These are phyloP conservation scores for Fusarium scirpi DNA, from an alignment of 2,329 filamentous ascomycete genomes.

Conservation along the genomic window DNA sequence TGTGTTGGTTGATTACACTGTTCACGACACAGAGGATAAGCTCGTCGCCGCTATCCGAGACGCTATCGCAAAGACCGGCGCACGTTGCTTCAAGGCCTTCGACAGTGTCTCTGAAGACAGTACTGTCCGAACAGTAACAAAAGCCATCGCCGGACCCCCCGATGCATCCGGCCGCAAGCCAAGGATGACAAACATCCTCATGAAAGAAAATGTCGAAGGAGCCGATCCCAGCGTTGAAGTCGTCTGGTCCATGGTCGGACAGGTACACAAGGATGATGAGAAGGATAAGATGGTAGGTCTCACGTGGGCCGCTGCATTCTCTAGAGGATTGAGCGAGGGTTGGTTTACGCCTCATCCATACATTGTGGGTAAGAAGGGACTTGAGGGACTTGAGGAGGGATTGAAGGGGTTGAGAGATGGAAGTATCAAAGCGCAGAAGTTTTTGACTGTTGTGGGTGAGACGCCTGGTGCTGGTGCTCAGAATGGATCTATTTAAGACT, in stretches of 20 bases:
- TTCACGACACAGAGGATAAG: background rate
- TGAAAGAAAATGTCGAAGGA: background rate
- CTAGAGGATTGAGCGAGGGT: constrained; percentile 22
- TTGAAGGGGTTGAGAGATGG: background rate
- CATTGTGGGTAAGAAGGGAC: constrained; percentile 3
- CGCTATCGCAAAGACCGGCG: background rate
- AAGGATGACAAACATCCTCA: constrained; percentile 3
- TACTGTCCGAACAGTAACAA: background rate
- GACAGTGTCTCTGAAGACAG: constrained; percentile 13
- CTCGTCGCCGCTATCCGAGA: constrained; percentile 7
- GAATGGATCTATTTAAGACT: background rate
- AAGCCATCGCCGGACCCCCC: constrained; percentile 1
- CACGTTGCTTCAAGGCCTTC: constrained; percentile 8
- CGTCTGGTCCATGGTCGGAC: background rate
- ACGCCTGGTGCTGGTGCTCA: constrained; percentile 2
- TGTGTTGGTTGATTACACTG: constrained; percentile 16
- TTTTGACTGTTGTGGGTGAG: background rate
- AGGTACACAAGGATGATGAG: constrained; percentile 5
- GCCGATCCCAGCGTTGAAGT: constrained; percentile 7
- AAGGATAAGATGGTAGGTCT: background rate
- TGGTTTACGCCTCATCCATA: constrained; percentile 34
- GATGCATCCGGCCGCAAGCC: constrained; percentile 1
- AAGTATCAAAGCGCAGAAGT: constrained; percentile 1
- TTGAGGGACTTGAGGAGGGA: background rate
- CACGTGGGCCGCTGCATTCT: constrained; percentile 7